Conservation (phyloP, 228 moss, liverwort and hornwort genomes). For the Sphagnum magellanicum region DNA sequence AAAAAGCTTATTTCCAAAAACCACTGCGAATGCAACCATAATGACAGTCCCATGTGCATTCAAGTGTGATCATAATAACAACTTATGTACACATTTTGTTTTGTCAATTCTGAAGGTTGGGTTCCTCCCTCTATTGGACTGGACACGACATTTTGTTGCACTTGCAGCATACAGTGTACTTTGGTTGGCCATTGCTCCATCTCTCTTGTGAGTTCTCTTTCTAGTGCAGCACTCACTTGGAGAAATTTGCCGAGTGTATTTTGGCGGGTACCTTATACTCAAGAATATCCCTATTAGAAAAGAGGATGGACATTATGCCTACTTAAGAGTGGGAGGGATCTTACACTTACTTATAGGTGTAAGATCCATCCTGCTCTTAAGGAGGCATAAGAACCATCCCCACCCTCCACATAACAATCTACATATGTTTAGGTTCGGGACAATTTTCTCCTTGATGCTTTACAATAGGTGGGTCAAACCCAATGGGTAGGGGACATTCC, state of each 20-base stretch:
- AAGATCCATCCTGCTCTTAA: not conserved
- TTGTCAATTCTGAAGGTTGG: slow-evolving; percentile 45
- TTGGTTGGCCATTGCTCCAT: slow-evolving; percentile 40
- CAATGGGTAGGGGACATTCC: too few relatives aligned
- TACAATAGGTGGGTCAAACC: too few relatives aligned
- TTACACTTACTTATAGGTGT: not conserved
- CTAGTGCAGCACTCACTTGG: not conserved
- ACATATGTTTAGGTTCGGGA: too few relatives aligned
- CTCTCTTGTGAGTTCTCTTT: slow-evolving; percentile 35
- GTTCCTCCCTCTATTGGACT: slow-evolving; percentile 67
- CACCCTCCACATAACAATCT: too few relatives aligned
- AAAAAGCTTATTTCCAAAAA: too few relatives aligned
- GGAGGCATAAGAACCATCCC: not conserved
- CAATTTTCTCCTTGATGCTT: too few relatives aligned
- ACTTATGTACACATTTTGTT: too few relatives aligned
- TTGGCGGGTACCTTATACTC: not conserved
- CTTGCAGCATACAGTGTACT: slow-evolving; percentile 64
- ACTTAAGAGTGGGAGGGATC: not conserved
- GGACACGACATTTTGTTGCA: slow-evolving; percentile 68
- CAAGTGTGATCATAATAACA: too few relatives aligned
- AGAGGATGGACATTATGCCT: not conserved
- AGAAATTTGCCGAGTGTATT: not conserved
- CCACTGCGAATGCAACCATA: too few relatives aligned
- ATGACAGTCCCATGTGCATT: too few relatives aligned
- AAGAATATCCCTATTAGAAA: too few relatives aligned